Conservation (phyloP, 352 stramenopile genomes). For the Thraustotheca clavata region DNA sequence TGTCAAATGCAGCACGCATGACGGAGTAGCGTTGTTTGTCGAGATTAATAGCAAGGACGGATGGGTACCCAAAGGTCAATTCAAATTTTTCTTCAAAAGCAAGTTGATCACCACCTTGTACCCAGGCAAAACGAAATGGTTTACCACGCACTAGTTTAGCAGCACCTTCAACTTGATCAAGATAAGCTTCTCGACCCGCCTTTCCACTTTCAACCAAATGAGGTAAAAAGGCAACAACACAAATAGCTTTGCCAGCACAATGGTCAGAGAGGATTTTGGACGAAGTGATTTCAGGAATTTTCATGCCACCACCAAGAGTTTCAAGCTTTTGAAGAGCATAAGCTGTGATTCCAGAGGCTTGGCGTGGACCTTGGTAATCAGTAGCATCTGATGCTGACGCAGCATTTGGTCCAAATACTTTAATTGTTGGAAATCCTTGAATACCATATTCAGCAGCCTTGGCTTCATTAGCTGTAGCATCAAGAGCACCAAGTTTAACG, state of each 20-base stretch:
- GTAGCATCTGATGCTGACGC: conserved; percentile 43
- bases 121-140: conserved; percentile 88
- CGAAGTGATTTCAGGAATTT: conserved; percentile 75
- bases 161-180: conserved; percentile 68
- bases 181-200: conserved; percentile 67
- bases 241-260: conserved; percentile 84
- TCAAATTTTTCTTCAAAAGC: conserved; percentile 79
- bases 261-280: conserved; percentile 57
- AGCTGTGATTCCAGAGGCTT: conserved; percentile 67
- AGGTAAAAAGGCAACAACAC: conserved; percentile 82
- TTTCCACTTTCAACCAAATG: conserved; percentile 87
- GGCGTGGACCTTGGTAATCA: conserved; percentile 85
- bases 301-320: conserved; percentile 53
- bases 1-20: conserved; percentile 62
- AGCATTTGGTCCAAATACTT: conserved; percentile 84
- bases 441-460: conserved; percentile 85
- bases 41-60: conserved; percentile 82
- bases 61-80: conserved; percentile 88
- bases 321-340: conserved; percentile 72
- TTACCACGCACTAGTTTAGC: conserved; percentile 84
- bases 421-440: conserved; percentile 92
- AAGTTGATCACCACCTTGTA: conserved; percentile 80
- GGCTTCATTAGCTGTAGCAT: conserved; percentile 88
- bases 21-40: conserved; percentile 79
- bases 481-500: conserved; percentile 88